phyloP scores from a whole-genome alignment of 176 grass and related monocot genomes.

The Cymbopogon citratus region DNA sequence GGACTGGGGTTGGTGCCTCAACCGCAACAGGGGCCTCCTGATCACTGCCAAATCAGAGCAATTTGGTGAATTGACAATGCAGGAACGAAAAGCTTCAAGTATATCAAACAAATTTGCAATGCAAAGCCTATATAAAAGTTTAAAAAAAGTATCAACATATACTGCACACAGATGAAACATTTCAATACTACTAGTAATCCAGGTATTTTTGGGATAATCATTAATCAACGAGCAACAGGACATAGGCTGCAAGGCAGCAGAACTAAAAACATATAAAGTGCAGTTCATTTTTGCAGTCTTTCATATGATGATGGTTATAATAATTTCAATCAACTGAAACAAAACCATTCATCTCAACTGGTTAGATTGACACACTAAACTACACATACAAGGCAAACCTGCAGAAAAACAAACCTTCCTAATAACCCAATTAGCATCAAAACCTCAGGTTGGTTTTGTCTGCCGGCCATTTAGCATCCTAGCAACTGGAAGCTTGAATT shows the following conservation, averaged over 20 bases:
- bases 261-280: neutral
- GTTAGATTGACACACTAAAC: neutral
- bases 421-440: neutral
- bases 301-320: neutral
- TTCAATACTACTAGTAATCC: neutral
- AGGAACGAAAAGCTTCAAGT: neutral
- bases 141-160: neutral
- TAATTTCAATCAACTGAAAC: neutral
- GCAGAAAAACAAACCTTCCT: neutral
- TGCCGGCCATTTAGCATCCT: neutral
- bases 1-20: constrained; percentile 37
- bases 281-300: neutral
- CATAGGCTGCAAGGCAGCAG: neutral
- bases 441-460: neutral
- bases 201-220: neutral
- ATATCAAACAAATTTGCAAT: neutral
- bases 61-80: neutral
- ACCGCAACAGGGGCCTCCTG: constrained; percentile 29
- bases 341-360: neutral
- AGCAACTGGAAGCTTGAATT: neutral
- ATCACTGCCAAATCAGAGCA: constrained; percentile 25
- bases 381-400: neutral
- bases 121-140: neutral
- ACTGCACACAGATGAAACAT: neutral
- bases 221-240: neutral